Evolutionary conservation across 441 rosid species (phyloP).

Genomic region (Manihot esculenta): DNA sequence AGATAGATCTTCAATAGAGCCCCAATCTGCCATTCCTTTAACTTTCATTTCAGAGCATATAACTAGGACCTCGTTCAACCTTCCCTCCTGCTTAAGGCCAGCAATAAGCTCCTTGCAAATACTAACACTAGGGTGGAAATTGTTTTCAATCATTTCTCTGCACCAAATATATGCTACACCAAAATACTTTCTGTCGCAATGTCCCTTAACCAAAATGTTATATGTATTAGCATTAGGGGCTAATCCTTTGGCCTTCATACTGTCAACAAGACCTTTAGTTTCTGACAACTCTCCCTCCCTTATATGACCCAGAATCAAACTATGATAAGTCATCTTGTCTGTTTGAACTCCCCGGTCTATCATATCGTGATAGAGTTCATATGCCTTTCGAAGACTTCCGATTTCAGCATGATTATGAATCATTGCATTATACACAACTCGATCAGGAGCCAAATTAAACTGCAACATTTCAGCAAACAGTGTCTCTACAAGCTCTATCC

Average conservation of each 20-base stretch:
- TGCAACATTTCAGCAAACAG: conserved; percentile 52
- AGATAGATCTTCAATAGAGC: conserved; percentile 21
- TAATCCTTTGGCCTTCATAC: conserved; percentile 53
- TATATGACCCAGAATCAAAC: conserved; percentile 57
- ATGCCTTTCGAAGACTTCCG: conserved; percentile 50
- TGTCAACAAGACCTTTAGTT: conserved; percentile 41
- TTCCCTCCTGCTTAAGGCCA: conserved; percentile 61
- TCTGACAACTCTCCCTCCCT: conserved; percentile 43
- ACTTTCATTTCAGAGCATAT: conserved; percentile 49
- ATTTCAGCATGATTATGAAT: conserved; percentile 49
- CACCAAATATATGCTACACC: conserved; percentile 65
- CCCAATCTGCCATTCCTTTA: conserved; percentile 40
- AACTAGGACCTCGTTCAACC: conserved; percentile 46
- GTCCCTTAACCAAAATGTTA: conserved; percentile 54
- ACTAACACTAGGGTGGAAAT: conserved; percentile 38
- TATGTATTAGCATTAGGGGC: conserved; percentile 67
- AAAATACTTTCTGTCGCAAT: conserved; percentile 51
- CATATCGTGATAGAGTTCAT: conserved; percentile 52
- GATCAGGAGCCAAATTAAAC: conserved; percentile 56
- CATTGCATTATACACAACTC: conserved; percentile 46
- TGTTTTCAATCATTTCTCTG: conserved; percentile 60
- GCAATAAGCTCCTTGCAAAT: conserved; percentile 42
- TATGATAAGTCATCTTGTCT: conserved; percentile 60
- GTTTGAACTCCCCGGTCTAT: conserved; percentile 41
- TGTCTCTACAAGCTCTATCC: conserved; percentile 42